These are phyloP conservation scores for Ustilago sp. DNA, from an alignment of 1,284 basidiomycete genomes.

Conservation along the genomic window DNA sequence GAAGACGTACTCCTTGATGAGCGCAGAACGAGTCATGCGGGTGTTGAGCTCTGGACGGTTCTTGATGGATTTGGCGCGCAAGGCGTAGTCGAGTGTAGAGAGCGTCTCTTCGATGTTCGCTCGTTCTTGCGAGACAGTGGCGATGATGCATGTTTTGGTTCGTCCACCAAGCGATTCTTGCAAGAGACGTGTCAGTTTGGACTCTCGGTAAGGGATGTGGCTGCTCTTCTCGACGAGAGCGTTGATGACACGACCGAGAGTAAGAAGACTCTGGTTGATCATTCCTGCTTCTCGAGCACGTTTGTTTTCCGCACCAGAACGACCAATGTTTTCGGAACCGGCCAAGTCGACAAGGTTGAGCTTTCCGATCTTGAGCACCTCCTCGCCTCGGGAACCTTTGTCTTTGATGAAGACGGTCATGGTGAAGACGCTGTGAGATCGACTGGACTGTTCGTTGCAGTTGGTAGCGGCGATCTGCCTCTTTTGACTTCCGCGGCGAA, in stretches of 20 bases:
- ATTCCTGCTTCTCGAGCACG: constrained; percentile 96
- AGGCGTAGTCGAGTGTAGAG: constrained; percentile 96
- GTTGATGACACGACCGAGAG: constrained; percentile 96
- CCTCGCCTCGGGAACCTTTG: constrained; percentile 79
- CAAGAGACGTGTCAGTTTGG: constrained; percentile 92
- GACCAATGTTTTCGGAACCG: constrained; percentile 96
- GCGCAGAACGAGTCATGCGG: constrained; percentile 88
- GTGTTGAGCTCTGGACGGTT: constrained; percentile 97
- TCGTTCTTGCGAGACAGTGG: constrained; percentile 74
- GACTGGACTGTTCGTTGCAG: constrained; percentile 96
- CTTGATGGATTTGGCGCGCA: constrained; percentile 93
- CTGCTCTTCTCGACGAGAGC: constrained; percentile 88
- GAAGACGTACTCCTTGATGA: constrained; percentile 93
- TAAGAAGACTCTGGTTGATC: constrained; percentile 98
- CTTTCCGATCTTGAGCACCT: constrained; percentile 91
- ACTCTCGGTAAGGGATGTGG: constrained; percentile 88
- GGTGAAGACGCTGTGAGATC: constrained; percentile 98
- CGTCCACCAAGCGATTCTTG: constrained; percentile 99
- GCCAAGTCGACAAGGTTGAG: constrained; percentile 97
- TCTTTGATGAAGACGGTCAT: constrained; percentile 95
- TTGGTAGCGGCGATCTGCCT: constrained; percentile 95
- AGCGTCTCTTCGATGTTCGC: constrained; percentile 94
- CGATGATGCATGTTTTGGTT: constrained; percentile 98
- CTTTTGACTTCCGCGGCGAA: constrained; percentile 88
- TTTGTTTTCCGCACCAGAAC: constrained; percentile 94